Base-by-base conservation (phyloP, 2,329 filamentous ascomycete genomes). In the Fusarium sororula region DNA sequence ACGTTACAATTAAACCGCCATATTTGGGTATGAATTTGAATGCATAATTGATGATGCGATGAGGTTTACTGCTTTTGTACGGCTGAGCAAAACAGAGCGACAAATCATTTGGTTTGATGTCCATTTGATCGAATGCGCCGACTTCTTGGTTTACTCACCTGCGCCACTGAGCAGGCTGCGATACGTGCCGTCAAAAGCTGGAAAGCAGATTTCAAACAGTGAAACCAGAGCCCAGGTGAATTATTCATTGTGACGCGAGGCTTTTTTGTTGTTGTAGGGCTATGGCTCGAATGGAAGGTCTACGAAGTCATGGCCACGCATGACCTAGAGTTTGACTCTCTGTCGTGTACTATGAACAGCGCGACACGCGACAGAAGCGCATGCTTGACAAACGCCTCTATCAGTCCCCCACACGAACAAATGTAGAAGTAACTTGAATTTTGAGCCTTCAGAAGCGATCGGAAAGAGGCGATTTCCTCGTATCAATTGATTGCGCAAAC, bases 381-480 rank as follows among this genome's bases (percentile, higher is more conserved):
- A 28, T 6, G 35, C 20, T 54, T 6, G 24, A 38, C 24, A 35
- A 37, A n/a, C 14, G 10, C 24, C 10, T 22, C 8, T 6, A 13
- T 18, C 14, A n/a, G 14, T 28, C 24, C 24, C 35, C 13, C 18
- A 13, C 24, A 6, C 20, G 0, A 54, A 11, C 24, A n/a, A n/a
- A 18, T 1, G 24, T 7, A 18, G 14, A 18, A n/a, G 35, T 0
- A 7, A 13, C 35, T 17, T 28, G 14, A n/a, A 3, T 13, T 8
- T 9, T n/a, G 18, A 17, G 35, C 4, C 5, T 22, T 38, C 7
- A 10, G 10, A 28, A 54, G 15, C 35, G 14, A 28, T 2, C 6
- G 5, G 24, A 22, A 39, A 26, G 20, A 28, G 5, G 1, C 2
- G 9, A 0, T 12, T 12, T 28, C 5, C 48, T 7, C 20, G 1